Evolutionary conservation across 345 rosid genomes (phyloP), one percentile per base, ranked within the genome.

Genomic region (Murraya koenigii): DNA sequence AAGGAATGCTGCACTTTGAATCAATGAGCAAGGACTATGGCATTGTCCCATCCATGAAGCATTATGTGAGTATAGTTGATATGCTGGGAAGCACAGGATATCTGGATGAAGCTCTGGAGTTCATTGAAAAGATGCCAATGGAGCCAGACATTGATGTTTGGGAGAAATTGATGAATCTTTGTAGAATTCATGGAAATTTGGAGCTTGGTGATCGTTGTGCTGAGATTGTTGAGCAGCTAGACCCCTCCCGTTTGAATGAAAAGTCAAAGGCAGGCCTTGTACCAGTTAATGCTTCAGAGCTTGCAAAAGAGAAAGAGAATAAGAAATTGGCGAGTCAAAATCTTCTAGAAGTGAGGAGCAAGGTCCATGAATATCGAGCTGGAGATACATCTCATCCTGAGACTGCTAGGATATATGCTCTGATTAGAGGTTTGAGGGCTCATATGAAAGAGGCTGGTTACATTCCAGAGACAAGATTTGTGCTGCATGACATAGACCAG

Each of bases 301-400:
- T 85, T 54, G 85, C 76, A 35, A 87, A 84, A 75, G 89, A 76
- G 70, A 88, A 69, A 72, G 82, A 84, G 74, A 87, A 89, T 81
- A 90, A 88, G 80, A 86, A 69, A 59, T 55, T 80, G 19, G 82
- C 80, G 20, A 80, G 79, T 72, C 86, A 80, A 78, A 87, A 79
- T 69, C 86, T 85, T 72, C 74, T 78, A 26, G 87, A 87, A 75
- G 84, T 85, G 14, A 80, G 84, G 79, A 89, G 84, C 75, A 79
- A 64, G 68, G 80, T 65, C 76, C 85, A 84, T 58, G 93, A 91
- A 76, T 95, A 82, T 77, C 91, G 83, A 72, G 97, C 97, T 8
- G 97, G 98, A 75, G 98, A 95, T 80, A 89, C 78, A 22, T 91
- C 95, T 80, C 91, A 90, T 80, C 96, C 98, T 1, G 93, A 92